These are phyloP conservation scores for Leccinum pachyderme DNA, from an alignment of 1,284 basidiomycete species.

Conservation along the genomic window DNA sequence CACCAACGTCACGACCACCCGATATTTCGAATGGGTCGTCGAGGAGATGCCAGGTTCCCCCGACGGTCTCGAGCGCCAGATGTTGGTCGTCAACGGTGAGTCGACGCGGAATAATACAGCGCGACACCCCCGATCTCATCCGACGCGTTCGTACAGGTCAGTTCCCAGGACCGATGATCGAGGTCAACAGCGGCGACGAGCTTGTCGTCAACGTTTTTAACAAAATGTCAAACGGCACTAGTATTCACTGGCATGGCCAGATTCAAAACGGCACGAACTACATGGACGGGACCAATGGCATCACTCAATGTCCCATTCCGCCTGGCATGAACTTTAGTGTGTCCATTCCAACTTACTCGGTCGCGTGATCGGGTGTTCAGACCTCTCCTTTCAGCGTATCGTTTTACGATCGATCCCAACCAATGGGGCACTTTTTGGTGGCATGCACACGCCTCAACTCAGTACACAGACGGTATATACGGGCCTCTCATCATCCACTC, in stretches of 20 bases:
- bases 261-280: conserved; percentile 36
- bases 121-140: background rate
- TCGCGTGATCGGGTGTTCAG: conserved; percentile 5
- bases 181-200: conserved; percentile 34
- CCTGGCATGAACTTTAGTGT: conserved; percentile 35
- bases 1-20: conserved; percentile 28
- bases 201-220: conserved; percentile 35
- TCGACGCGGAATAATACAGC: background rate
- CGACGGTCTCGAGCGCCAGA: conserved; percentile 31
- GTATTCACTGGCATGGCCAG: conserved; percentile 36
- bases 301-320: conserved; percentile 35
- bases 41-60: conserved; percentile 30
- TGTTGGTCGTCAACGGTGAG: conserved; percentile 33
- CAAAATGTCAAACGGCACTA: conserved; percentile 31
- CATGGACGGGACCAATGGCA: conserved; percentile 34
- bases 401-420: conserved; percentile 29
- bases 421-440: conserved; percentile 36
- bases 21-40: conserved; percentile 33
- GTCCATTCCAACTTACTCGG: background rate
- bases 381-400: conserved; percentile 20
- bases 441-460: conserved; percentile 33
- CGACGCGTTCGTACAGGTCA: conserved; percentile 22
- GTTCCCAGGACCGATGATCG: conserved; percentile 33
- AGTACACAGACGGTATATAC: conserved; percentile 36
- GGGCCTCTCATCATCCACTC: conserved; percentile 35